Base-by-base conservation (phyloP, 306 rosid species). In the Cucumis melo region DNA sequence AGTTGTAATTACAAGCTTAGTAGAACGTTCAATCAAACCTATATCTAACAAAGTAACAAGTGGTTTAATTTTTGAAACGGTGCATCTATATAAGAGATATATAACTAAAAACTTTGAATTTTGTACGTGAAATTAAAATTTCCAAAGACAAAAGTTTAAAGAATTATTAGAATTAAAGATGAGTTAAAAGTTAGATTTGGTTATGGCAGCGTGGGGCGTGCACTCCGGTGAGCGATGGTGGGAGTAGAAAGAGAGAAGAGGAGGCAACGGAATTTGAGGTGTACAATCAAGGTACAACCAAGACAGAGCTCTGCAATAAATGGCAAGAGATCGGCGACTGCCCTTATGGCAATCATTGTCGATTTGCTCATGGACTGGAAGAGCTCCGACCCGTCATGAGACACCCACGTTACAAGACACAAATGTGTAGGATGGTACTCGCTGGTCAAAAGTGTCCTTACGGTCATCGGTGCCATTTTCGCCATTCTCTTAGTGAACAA, bases 381-480 rank as follows among this genome's bases (percentile, higher is more conserved):
- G 97, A 94, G 86, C 93, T 94, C 9, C 95, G 98, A 44, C 97
- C 98, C 0, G 93, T 94, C 60, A 86, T 91, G 71, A 83, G 98
- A 85, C 98, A 94, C 83, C 98, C 98, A 24, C 91, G 98, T 77
- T 91, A 94, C 87, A 92, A 94, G 89, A 94, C 98, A 10, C 87
- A 91, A 78, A 86, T 94, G 41, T 94, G 98, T 90, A 86, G 97
- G 83, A 91, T 94, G 96, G 91, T 91, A 29, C 86, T 90, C 44
- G 78, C 93, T 13, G 92, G 96, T 5, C 87, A 84, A 11, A 79
- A 59, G 14, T 94, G 98, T 78, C 96, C 97, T 1, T 94, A 94
- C 50, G 97, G 93, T 54, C 98, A 94, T 78, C 85, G 98, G 61
- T 94, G 98, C 82, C 98, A 91, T 83, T 94, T 94, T 85, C 97